Conservation (phyloP, 768 basidiomycete species). For the Saitozyma sp. region DNA sequence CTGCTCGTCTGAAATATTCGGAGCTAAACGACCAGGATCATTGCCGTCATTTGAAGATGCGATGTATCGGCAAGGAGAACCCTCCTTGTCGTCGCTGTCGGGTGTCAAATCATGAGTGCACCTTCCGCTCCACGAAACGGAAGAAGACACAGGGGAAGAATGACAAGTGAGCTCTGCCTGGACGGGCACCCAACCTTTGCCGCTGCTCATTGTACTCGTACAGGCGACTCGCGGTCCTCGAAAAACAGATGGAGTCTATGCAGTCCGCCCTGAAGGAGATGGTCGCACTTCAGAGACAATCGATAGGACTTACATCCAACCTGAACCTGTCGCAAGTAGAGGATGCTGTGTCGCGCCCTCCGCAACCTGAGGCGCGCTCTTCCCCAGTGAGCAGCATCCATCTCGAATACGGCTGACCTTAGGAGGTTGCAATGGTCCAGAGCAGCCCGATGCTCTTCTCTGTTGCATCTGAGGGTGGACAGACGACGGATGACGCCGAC, state of each 20-base stretch:
- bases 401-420: neutral
- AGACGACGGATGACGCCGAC: neutral
- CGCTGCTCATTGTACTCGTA: constrained; percentile 2
- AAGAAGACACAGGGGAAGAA: constrained; percentile 31
- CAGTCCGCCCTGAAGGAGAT: constrained; percentile 30
- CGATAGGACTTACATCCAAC: too few species aligned
- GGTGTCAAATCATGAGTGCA: constrained; percentile 31
- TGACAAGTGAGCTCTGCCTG: constrained; percentile 14
- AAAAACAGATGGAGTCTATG: constrained; percentile 36
- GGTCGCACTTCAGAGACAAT: constrained; percentile 17
- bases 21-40: constrained; percentile 22
- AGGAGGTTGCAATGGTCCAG: neutral
- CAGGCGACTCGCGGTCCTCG: constrained; percentile 20
- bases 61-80: constrained; percentile 43
- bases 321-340: neutral
- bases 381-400: neutral
- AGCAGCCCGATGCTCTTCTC: constrained; percentile 2
- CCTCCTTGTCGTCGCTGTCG: constrained; percentile 43
- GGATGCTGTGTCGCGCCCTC: neutral
- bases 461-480: neutral
- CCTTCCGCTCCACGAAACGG: constrained; percentile 37
- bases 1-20: neutral
- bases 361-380: neutral
- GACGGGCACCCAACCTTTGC: constrained; percentile 12
- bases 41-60: constrained; percentile 46